Evolutionary conservation across 2,329 filamentous ascomycete genomes (phyloP).

Genomic region (Cytospora piceae): DNA sequence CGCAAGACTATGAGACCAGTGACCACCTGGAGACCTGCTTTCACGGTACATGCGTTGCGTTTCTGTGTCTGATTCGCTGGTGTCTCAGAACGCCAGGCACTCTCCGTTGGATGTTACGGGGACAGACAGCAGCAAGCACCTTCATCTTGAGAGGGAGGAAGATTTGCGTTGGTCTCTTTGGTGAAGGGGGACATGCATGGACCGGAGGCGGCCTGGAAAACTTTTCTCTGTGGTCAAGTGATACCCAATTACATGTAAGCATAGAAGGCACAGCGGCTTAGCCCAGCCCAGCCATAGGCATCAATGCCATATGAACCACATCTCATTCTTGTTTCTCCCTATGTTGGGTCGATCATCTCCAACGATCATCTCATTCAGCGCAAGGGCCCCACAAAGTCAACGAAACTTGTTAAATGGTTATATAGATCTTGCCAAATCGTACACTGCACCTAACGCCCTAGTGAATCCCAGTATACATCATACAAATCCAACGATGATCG

Average conservation of each 20-base stretch:
- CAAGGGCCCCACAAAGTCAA: not conserved
- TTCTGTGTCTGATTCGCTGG: too few relatives aligned
- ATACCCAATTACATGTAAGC: constrained; percentile 1
- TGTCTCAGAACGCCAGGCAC: too few relatives aligned
- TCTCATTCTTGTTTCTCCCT: too few relatives aligned
- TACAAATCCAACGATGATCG: not conserved
- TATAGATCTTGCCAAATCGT: not conserved
- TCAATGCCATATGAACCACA: not conserved
- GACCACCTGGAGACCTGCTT: too few relatives aligned
- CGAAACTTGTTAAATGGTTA: not conserved
- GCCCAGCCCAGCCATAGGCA: not conserved
- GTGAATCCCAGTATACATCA: not conserved
- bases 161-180: not conserved
- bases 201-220: not conserved
- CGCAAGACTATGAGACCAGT: too few relatives aligned
- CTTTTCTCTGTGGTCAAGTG: not conserved
- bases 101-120: too few relatives aligned
- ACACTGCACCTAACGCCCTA: not conserved
- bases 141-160: not conserved
- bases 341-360: not conserved
- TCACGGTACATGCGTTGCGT: too few relatives aligned
- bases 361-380: too few relatives aligned
- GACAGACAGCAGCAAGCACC: not conserved
- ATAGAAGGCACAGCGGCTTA: not conserved
- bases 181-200: not conserved